These are phyloP conservation scores for Dryas integrifolia DNA, from an alignment of 331 rosid species.

Conservation along the genomic window DNA sequence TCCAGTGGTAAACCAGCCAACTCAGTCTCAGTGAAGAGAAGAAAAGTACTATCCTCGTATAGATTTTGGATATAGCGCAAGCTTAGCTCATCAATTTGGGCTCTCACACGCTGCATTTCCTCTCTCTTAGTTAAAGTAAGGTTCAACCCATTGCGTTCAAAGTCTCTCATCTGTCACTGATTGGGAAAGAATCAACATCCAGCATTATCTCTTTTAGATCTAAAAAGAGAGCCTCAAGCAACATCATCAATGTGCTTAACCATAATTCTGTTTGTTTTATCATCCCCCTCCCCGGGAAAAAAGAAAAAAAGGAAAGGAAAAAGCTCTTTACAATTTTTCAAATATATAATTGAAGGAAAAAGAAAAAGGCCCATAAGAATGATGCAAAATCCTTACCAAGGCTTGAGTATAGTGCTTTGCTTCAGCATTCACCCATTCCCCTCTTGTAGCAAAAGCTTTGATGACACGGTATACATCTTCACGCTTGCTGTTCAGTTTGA, in stretches of 20 bases:
- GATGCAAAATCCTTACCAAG: slow-evolving; percentile 47
- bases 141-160: slow-evolving; percentile 87
- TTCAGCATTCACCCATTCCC: slow-evolving; percentile 74
- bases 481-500: slow-evolving; percentile 63
- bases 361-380: background rate
- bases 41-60: slow-evolving; percentile 53
- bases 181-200: slow-evolving; percentile 66
- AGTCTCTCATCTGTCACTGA: slow-evolving; percentile 99
- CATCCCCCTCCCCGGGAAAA: no score
- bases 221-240: background rate
- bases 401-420: slow-evolving; percentile 57
- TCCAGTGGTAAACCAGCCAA: slow-evolving; percentile 79
- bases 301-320: no score
- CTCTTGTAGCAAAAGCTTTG: slow-evolving; percentile 65
- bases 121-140: slow-evolving; percentile 82
- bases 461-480: slow-evolving; percentile 84
- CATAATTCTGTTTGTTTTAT: no score
- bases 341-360: background rate
- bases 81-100: slow-evolving; percentile 76
- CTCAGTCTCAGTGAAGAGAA: slow-evolving; percentile 61
- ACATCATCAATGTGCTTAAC: background rate
- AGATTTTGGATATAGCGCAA: slow-evolving; percentile 69
- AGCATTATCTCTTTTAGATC: slow-evolving; percentile 22
- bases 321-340: background rate
- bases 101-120: slow-evolving; percentile 64